Evolutionary conservation across 805 yeast genomes (phyloP).

Genomic region (Saturnispora sekii): DNA sequence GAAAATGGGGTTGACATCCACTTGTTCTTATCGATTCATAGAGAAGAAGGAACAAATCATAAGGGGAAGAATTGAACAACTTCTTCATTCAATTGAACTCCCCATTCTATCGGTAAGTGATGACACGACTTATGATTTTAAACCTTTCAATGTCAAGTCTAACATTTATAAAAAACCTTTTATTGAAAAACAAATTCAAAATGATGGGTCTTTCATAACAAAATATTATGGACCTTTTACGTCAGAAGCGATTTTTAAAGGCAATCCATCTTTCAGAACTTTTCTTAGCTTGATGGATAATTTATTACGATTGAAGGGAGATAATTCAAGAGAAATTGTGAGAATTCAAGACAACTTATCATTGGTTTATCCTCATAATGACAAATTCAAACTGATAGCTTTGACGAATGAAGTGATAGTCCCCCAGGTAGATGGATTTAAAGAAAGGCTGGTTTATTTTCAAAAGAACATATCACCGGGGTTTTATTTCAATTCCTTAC

Average conservation of each 20-base stretch:
- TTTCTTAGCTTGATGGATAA: not conserved
- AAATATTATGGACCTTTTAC: slow-evolving; percentile 3
- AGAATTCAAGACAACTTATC: no score
- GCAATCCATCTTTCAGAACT: not conserved
- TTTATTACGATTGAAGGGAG: no score
- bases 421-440: slow-evolving; percentile 14
- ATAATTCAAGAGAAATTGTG: no score
- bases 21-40: not conserved
- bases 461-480: slow-evolving; percentile 12
- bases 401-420: slow-evolving; percentile 5
- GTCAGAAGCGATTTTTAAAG: not conserved
- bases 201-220: not conserved
- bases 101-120: not conserved
- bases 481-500: slow-evolving; percentile 12
- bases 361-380: not conserved
- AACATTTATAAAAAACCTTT: not conserved
- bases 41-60: no score
- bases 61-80: no score
- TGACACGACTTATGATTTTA: not conserved
- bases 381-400: not conserved
- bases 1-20: not conserved
- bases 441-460: slow-evolving; percentile 16
- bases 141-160: not conserved
- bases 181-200: not conserved
- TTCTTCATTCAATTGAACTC: not conserved